Evolutionary conservation across 2,329 filamentous ascomycete genomes (phyloP), one percentile per base, ranked within the genome.

Genomic region (Claviceps quebecensis): DNA sequence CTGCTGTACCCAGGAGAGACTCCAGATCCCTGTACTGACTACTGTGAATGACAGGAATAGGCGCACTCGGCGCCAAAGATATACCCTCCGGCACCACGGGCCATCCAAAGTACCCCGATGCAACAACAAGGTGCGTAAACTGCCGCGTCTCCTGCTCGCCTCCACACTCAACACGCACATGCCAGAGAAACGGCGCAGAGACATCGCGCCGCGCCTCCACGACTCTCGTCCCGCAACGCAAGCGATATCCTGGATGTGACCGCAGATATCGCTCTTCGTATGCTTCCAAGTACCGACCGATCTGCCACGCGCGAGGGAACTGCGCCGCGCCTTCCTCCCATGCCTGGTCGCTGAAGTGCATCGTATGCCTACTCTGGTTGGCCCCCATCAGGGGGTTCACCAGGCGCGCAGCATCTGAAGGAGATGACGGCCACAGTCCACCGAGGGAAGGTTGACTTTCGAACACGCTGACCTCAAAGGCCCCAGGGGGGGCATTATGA

Each of bases 351-450:
- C 78, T 81, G 59, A 83, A 83, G 58, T 78, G 76, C 56, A 93
- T 80, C 0, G 86, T 87, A 64, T 88, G 87, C 45, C 77, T 77
- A 67, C 84, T 89, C 59, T 90, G 79, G 63, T 94, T 94, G 4
- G 78, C 78, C 16, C 78, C 72, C 73, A 86, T 85, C 49, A 84
- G 74, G 8, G 83, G 84, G 55, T 84, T 79, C 16, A 84, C 67
- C 40, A 78, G 67, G 2, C 77, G 73, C 1, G 58, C 66, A n/a
- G 55, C 57, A 50, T 81, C 79, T 2, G 67, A 57, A 50, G 70
- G 72, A 13, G 66, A 65, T 1, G 70, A 67, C 3, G 84, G 83
- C 87, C 87, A 94, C n/a, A 93, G 76, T 0, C 87, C 87, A 11
- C 87, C 87, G 16, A 91, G 73, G 40, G 77, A 74, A 37, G 72